Base-by-base conservation (phyloP, 169 alveolate species). In the Plasmodium relictum region DNA sequence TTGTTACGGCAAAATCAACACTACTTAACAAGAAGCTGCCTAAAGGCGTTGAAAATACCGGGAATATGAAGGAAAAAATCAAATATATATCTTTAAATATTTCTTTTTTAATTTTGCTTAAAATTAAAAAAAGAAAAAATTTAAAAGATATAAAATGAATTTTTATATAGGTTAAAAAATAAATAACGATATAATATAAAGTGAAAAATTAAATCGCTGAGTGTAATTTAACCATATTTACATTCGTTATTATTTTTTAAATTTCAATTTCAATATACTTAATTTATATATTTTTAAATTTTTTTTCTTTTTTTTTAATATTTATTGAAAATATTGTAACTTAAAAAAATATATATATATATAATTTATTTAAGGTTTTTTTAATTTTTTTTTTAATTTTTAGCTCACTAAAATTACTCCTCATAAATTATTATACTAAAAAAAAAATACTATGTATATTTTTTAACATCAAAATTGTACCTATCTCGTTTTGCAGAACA, bases 11-110 rank as follows among this genome's bases (percentile, higher is more conserved):
- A 63, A 65, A 63, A 44, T 22, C 74, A 76, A 48, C 74, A 72
- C 20, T 42, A 63, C 89, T 76, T 76, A 76, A 76, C 89, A 50
- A 76, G 89, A 76, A 76, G 89, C 70, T 76, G 78, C 89, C 89
- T 52, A 18, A 22, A n/a, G 89, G 89, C 89, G 89, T 76, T 76
- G 89, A 76, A 76, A 76, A 65, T 66, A 58, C 76, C 76, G 89
- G 89, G 89, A 76, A 76, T 76, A 76, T 76, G 48, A 58, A 76
- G 70, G 48, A 76, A 69, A 3, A 59, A 41, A 74, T 74, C 73
- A 74, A 74, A 48, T 24, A 16, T 20, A 7, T 22, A 14, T 58
- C 48, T 59, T 48, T 71, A 48, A 14, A 50, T 52, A 39, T 41
- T 48, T 16, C 22, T 22, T 69, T 5, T 66, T 5, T 31, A 24